Conservation (phyloP, 805 yeast species). For the Metschnikowia kofuensis region DNA sequence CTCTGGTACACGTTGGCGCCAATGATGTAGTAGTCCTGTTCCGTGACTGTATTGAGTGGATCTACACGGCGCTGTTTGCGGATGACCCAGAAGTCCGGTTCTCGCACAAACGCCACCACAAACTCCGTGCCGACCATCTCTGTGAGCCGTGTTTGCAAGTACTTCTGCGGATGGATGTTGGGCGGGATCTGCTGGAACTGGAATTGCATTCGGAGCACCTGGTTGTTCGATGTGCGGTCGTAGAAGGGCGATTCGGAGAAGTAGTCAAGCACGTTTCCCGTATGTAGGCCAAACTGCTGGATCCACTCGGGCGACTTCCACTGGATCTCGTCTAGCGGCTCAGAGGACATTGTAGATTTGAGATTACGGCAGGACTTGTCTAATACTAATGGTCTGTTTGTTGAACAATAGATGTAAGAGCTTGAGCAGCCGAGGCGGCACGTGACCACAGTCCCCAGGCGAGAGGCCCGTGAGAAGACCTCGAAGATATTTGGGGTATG, state of each 20-base stretch:
- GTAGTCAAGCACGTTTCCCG: constrained; percentile 90
- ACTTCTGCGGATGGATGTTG: constrained; percentile 32
- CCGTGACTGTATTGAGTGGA: constrained; percentile 48
- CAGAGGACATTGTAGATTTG: constrained; percentile 14
- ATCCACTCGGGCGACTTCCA: constrained; percentile 99
- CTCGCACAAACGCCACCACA: constrained; percentile 67
- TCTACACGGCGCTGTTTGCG: constrained; percentile 71
- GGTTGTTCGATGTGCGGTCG: constrained; percentile 91
- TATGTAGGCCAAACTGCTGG: constrained; percentile 78
- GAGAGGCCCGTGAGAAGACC: too few relatives aligned
- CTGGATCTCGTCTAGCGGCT: constrained; percentile 78
- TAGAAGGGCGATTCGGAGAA: constrained; percentile 93
- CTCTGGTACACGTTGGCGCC: constrained; percentile 94
- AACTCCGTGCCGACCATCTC: constrained; percentile 88
- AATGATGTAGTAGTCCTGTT: constrained; percentile 81
- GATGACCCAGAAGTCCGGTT: constrained; percentile 91
- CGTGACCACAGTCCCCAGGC: not conserved
- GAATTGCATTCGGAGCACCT: constrained; percentile 90
- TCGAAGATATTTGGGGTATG: too few relatives aligned
- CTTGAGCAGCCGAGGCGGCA: not conserved
- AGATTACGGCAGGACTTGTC: too few relatives aligned
- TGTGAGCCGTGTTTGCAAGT: constrained; percentile 53
- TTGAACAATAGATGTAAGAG: too few relatives aligned
- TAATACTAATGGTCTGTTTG: not conserved
- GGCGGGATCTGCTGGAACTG: constrained; percentile 62